Conservation (phyloP, 345 rosid species). For the Acer saccharum region DNA sequence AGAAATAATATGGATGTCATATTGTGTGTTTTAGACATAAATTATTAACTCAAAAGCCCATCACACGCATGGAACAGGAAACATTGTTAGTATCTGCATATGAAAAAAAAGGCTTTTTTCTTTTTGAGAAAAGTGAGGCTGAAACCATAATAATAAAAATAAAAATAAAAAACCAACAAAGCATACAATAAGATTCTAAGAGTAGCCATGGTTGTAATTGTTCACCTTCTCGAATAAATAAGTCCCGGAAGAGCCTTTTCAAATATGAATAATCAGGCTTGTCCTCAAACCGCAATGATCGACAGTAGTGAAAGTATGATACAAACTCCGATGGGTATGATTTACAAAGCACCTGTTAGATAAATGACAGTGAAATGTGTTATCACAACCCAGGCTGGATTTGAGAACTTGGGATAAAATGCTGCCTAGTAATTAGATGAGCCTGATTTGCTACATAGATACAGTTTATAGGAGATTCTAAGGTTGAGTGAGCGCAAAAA, state of each 20-base stretch:
- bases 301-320: conserved; percentile 77
- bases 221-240: conserved; percentile 80
- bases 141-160: background rate
- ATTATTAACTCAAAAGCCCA: background rate
- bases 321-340: conserved; percentile 70
- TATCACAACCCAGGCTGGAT: conserved; percentile 7
- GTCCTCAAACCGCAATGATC: conserved; percentile 76
- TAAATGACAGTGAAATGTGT: conserved; percentile 11
- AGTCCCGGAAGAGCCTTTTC: conserved; percentile 81
- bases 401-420: conserved; percentile 4
- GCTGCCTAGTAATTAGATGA: background rate
- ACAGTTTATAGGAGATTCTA: background rate
- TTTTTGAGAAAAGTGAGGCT: background rate
- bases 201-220: conserved; percentile 4
- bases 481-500: background rate
- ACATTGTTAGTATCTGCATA: no score
- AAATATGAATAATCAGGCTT: conserved; percentile 85
- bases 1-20: background rate
- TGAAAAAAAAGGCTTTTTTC: no score
- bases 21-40: no score
- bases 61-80: background rate
- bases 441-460: conserved; percentile 5
- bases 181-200: background rate
- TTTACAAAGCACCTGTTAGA: conserved; percentile 67
- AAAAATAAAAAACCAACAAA: background rate